These are phyloP conservation scores for Cymodocea nodosa DNA, from an alignment of 116 monocot species.

Conservation along the genomic window DNA sequence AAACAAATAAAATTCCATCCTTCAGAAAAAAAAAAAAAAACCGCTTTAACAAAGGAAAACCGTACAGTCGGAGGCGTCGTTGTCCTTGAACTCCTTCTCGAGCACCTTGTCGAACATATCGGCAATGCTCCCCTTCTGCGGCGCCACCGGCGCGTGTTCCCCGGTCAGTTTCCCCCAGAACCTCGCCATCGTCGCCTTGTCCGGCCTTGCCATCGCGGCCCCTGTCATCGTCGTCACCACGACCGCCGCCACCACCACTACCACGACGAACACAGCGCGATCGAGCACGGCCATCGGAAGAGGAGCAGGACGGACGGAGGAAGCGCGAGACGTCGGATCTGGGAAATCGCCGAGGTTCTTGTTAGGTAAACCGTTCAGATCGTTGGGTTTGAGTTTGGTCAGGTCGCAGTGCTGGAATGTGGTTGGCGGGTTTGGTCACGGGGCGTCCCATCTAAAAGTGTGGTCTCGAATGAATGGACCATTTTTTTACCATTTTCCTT, in stretches of 20 bases:
- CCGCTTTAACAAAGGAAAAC: not conserved
- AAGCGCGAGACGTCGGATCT: no score
- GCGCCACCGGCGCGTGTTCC: slow-evolving; percentile 9
- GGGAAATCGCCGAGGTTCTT: no score
- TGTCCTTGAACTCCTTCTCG: slow-evolving; percentile 89
- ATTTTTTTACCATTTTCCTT: no score
- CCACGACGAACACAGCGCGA: not conserved
- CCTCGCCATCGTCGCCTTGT: slow-evolving; percentile 76
- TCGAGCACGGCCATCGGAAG: not conserved
- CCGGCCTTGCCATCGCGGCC: slow-evolving; percentile 41
- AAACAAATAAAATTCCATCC: not conserved
- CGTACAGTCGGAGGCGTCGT: slow-evolving; percentile 54
- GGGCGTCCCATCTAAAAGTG: no score
- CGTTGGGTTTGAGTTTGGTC: no score
- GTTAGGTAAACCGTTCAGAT: no score
- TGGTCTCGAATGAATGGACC: no score
- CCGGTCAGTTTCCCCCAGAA: slow-evolving; percentile 64
- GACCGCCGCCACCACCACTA: slow-evolving; percentile 1
- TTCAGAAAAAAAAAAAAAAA: not conserved
- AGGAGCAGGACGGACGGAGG: no score
- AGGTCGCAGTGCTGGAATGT: no score
- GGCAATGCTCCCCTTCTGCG: slow-evolving; percentile 71
- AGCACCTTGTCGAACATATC: slow-evolving; percentile 92
- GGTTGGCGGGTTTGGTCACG: no score
- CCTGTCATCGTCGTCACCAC: not conserved